Evolutionary conservation across 352 stramenopile genomes (phyloP).

Genomic region (Phytophthora europaea): DNA sequence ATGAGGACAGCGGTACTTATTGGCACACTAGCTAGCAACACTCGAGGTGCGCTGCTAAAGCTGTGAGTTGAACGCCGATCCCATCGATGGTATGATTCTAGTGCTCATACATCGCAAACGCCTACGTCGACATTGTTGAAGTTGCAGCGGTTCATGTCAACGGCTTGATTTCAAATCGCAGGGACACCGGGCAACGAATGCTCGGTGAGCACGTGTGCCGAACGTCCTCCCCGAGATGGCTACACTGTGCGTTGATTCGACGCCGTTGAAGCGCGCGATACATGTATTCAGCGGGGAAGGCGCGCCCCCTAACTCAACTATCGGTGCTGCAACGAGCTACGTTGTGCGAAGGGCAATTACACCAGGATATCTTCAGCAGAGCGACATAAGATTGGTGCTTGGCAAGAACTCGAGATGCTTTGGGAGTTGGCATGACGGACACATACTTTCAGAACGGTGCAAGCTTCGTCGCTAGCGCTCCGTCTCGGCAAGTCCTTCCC

Average conservation of each 20-base stretch:
- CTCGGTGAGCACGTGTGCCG: not conserved
- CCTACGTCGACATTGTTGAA: constrained; percentile 14
- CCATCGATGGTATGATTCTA: not conserved
- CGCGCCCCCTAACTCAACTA: not conserved
- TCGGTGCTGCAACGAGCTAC: not conserved
- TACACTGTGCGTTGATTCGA: not conserved
- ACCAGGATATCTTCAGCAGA: not conserved
- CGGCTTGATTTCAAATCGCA: constrained; percentile 20
- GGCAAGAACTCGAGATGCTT: not conserved
- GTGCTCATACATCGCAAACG: constrained; percentile 1
- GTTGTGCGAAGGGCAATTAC: not conserved
- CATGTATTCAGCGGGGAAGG: not conserved
- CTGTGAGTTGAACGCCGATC: not conserved
- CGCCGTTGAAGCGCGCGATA: not conserved
- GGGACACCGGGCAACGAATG: constrained; percentile 2
- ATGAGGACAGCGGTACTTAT: not conserved
- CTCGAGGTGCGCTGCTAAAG: too few species aligned
- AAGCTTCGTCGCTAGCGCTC: not conserved
- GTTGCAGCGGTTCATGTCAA: constrained; percentile 14
- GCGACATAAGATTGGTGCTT: not conserved
- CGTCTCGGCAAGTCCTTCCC: not conserved
- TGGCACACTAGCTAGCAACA: too few species aligned
- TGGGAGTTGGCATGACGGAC: not conserved
- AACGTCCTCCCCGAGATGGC: constrained; percentile 6
- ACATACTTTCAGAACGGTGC: not conserved